A percentile compares a stretch with the other conserved stretches of the same genome.
phyloP scores from a whole-genome alignment of 352 stramenopile species.

The Pythium guiyangense region DNA sequence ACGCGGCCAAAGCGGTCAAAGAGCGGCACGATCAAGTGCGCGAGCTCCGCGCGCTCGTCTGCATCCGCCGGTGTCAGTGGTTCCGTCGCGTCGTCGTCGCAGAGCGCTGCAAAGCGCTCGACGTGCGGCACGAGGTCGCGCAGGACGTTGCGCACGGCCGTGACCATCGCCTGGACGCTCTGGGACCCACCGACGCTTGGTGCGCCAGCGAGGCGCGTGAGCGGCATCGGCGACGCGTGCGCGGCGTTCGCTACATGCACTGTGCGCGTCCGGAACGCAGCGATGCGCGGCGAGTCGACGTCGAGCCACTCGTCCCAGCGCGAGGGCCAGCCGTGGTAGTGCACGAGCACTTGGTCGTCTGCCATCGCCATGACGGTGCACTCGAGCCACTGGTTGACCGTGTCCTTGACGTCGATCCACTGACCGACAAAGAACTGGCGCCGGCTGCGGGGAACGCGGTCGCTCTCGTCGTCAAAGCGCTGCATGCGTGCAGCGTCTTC shows the following conservation, averaged over 20 bases:
- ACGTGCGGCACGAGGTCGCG: slow-evolving; percentile 68
- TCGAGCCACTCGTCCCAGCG: slow-evolving; percentile 98
- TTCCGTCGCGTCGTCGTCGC: slow-evolving; percentile 28
- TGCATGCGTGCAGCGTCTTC: neutral
- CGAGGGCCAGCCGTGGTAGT: slow-evolving; percentile 97
- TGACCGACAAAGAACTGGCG: slow-evolving; percentile 88
- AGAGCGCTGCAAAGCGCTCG: slow-evolving; percentile 54
- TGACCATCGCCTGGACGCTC: slow-evolving; percentile 44
- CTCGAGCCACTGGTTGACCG: slow-evolving; percentile 98
- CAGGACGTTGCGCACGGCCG: slow-evolving; percentile 62
- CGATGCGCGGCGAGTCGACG: slow-evolving; percentile 91
- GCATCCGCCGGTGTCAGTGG: neutral
- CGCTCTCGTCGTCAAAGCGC: neutral
- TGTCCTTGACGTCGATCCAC: slow-evolving; percentile 97
- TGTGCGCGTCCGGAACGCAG: slow-evolving; percentile 94
- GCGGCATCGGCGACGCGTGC: slow-evolving; percentile 55
- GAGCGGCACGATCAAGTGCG: slow-evolving; percentile 61
- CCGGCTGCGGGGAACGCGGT: slow-evolving; percentile 20
- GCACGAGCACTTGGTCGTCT: slow-evolving; percentile 87
- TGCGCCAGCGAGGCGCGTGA: slow-evolving; percentile 47
- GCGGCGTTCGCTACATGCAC: slow-evolving; percentile 36
- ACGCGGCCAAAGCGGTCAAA: slow-evolving; percentile 81
- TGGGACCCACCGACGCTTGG: slow-evolving; percentile 31
- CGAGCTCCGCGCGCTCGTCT: slow-evolving; percentile 54
- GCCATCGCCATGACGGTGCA: slow-evolving; percentile 92